Conservation (phyloP, 495 filamentous ascomycete species). For the Trypethelium eluteriae region DNA sequence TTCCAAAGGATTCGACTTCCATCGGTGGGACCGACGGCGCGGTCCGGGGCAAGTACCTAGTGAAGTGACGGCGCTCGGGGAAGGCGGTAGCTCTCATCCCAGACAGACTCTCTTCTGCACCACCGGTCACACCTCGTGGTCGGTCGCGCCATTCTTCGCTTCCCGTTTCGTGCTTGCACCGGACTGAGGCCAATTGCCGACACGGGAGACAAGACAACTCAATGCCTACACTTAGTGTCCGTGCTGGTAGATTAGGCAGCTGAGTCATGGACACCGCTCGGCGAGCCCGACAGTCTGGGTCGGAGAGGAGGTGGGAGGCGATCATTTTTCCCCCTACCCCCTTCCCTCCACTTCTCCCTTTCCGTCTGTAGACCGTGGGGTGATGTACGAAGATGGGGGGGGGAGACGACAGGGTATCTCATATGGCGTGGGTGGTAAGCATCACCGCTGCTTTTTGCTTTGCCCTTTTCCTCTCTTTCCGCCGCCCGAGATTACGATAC, state of each 20-base stretch:
- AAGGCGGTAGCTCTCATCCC: not conserved
- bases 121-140: too few species aligned
- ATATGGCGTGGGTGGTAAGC: not conserved
- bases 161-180: not conserved
- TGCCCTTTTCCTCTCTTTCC: not conserved
- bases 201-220: not conserved
- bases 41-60: not conserved
- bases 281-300: slow-evolving; percentile 8
- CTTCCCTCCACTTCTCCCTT: not conserved
- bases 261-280: slow-evolving; percentile 3
- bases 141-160: not conserved
- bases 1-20: not conserved
- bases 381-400: not conserved
- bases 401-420: too few species aligned
- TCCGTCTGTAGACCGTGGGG: not conserved
- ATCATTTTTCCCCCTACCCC: too few species aligned
- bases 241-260: not conserved
- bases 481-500: too few species aligned
- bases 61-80: slow-evolving; percentile 1
- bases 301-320: not conserved
- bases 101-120: not conserved
- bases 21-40: slow-evolving; percentile 1
- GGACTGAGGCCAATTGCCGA: not conserved
- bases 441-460: not conserved
- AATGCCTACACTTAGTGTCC: too few species aligned